Conservation (phyloP, 78 protist species). For the Polysphondylium violaceum region DNA sequence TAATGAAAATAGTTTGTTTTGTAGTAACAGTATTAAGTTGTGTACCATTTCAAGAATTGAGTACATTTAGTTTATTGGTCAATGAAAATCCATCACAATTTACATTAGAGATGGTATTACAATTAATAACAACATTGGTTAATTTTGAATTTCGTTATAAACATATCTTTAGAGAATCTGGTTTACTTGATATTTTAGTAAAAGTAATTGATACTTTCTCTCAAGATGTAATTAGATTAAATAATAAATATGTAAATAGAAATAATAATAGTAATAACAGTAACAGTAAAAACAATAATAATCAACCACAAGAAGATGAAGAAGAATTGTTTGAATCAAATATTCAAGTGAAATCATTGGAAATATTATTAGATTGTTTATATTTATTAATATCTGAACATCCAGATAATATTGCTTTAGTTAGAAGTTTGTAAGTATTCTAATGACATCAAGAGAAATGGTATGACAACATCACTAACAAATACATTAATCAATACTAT, state of each 20-base stretch:
- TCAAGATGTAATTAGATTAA: conserved; percentile 17
- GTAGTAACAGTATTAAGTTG: conserved; percentile 74
- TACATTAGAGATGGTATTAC: conserved; percentile 66
- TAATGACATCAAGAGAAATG: no score
- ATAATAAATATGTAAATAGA: background rate
- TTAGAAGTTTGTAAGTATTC: conserved; percentile 57
- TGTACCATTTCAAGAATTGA: conserved; percentile 81
- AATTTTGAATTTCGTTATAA: conserved; percentile 71
- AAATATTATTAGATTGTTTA: conserved; percentile 50
- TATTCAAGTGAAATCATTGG: conserved; percentile 29
- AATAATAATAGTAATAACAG: background rate
- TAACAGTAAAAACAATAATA: background rate
- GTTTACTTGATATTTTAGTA: conserved; percentile 55
- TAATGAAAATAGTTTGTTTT: conserved; percentile 74
- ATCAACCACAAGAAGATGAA: background rate
- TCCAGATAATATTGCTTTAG: conserved; percentile 56
- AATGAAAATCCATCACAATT: conserved; percentile 59
- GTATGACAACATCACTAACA: no score
- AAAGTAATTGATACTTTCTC: conserved; percentile 46
- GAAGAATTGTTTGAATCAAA: background rate
- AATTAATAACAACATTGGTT: conserved; percentile 62
- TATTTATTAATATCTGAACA: conserved; percentile 57
- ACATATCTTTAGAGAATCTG: conserved; percentile 74
- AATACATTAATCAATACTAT: background rate
- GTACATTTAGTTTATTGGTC: conserved; percentile 54